Base-by-base conservation (phyloP, 768 basidiomycete genomes). In the Calocera viscosa region DNA sequence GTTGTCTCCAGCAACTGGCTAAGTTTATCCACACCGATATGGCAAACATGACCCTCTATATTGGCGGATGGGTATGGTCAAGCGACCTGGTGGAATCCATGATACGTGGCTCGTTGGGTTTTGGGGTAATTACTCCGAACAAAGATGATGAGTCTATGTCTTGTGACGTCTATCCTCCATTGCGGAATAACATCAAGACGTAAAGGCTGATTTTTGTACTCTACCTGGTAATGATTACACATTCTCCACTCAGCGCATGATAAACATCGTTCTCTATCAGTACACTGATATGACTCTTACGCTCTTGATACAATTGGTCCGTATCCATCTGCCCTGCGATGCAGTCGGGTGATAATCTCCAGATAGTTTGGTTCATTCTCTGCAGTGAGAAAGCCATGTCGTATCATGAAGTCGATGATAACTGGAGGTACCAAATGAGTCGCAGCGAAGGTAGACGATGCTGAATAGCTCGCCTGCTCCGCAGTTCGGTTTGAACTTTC, bases 401-500 rank as follows among this genome's bases (percentile, higher is more conserved):
- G 84, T 64, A 97, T 83, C 75, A 98, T 82, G 68, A 97, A 87
- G 75, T 98, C 94, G 53, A 98, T 78, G 63, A 97, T 78, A 17
- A 94, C 92, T 91, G 66, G 7, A 47, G 24, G 32, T 28, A 67
- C n/a, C n/a, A 63, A 17, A 11, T 34, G 22, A 40, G 26, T 28
- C 12, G 35, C 24, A 19, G 38, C 17, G 12, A 49, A 7, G 19
- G 65, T 14, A 11, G 14, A 12, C 16, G n/a, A 30, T n/a, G n/a
- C n/a, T n/a, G 63, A 8, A 64, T 14, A 65, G 19, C 68, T 30
- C 39, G 91, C 91, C 90, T 2, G 91, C 71, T 2, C 88, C 92
- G 71, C 92, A 96, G 72, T 99, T 98, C 0, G 91, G 83, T 76
- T 99, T 99, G 82, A 99, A 98, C 28, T 86, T 75, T 0, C 87